These are phyloP conservation scores for Gaultheria prostrata DNA, from an alignment of 148 eudicot species.

Conservation along the genomic window DNA sequence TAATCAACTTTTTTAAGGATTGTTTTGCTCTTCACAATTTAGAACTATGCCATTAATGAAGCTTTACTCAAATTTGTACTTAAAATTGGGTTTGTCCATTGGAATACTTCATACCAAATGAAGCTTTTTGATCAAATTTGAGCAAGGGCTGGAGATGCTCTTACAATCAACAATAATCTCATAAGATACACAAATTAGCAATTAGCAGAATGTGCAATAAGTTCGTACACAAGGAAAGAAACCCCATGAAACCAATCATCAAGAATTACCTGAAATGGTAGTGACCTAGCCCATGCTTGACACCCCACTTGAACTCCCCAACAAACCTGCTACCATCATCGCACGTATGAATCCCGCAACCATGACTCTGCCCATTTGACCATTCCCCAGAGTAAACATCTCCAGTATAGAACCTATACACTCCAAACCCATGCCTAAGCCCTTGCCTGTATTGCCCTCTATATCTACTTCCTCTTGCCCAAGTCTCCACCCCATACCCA, in stretches of 20 bases:
- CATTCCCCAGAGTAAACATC: slow-evolving; percentile 93
- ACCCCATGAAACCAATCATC: not conserved
- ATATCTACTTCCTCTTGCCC: slow-evolving; percentile 92
- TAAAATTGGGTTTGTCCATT: too few relatives aligned
- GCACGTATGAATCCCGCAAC: slow-evolving; percentile 88
- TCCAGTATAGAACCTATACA: slow-evolving; percentile 90
- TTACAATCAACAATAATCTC: not conserved
- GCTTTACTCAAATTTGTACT: too few relatives aligned
- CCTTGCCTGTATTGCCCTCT: slow-evolving; percentile 89
- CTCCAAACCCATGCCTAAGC: slow-evolving; percentile 90
- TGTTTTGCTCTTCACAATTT: too few relatives aligned
- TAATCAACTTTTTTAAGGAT: too few relatives aligned
- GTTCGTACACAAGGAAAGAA: not conserved
- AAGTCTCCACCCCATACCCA: slow-evolving; percentile 90
- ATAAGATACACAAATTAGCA: not conserved
- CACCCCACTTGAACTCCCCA: slow-evolving; percentile 97
- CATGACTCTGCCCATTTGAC: slow-evolving; percentile 97
- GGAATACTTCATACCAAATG: too few relatives aligned
- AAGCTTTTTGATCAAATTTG: too few relatives aligned
- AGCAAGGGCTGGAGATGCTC: too few relatives aligned
- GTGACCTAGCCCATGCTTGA: slow-evolving; percentile 95
- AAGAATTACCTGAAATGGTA: slow-evolving; percentile 79
- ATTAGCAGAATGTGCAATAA: not conserved
- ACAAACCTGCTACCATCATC: slow-evolving; percentile 94
- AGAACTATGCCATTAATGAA: too few relatives aligned